Base-by-base conservation (phyloP, 257 asterid genomes). In the Scutellaria baicalensis region DNA sequence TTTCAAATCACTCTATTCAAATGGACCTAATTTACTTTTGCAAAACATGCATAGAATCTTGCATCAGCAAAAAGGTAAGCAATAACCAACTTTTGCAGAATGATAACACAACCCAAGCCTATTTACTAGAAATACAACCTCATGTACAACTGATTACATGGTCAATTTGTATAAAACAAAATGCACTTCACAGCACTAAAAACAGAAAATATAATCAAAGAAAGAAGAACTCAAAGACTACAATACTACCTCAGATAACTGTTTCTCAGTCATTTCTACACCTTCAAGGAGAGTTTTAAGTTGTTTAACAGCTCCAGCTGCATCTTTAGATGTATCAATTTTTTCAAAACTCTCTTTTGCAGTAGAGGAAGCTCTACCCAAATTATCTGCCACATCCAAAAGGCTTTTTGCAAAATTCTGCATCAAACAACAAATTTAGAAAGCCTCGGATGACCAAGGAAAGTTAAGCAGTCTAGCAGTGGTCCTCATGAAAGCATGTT, bases 181-280 rank as follows among this genome's bases (percentile, higher is more conserved):
- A 58, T 59, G 20, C 42, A 35, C 42, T 49, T 66, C 3, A 21
- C n/a, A 6, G 44, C 6, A 45, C 55, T 48, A 57, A 13, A 35
- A 8, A 12, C 17, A 56, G 7, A 16, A 23, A 61, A 43, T 16
- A n/a, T 2, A 18, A 17, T 35, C 31, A 49, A 47, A 36, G 48
- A 68, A n/a, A 11, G 8, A 36, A 16, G 35, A 54, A 60, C 9
- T 27, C 9, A 47, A 8, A 68, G 31, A 66, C 12, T 60, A 56
- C 4, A 67, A 21, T 87, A 94, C 99, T 87, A 94, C 99, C 99
- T 88, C 99, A n/a, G 77, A 51, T 23, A 94, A 88, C 81, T 94
- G 99, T 66, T 91, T 91, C 42, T 94, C 99, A 50, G 99, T 94
- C 98, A 94, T 91, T 75, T 92, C 99, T 70, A 94, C 98, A 76